These are phyloP conservation scores for Hypoxylon rickii DNA, from an alignment of 495 filamentous ascomycete genomes.

Conservation along the genomic window DNA sequence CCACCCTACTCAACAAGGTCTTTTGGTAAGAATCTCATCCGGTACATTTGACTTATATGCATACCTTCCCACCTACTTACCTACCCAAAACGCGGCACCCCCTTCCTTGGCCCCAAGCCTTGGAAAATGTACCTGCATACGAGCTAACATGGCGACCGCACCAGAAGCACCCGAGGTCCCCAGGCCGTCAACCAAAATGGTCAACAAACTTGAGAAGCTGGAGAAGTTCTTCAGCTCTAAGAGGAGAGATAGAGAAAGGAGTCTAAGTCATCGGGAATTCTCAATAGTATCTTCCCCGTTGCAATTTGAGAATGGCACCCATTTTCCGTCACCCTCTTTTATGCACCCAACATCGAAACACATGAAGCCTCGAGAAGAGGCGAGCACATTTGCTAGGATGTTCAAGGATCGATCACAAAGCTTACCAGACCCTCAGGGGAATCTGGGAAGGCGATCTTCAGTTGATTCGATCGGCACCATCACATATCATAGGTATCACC, in stretches of 20 bases:
- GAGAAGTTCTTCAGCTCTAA: constrained; percentile 37
- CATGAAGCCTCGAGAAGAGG: constrained; percentile 52
- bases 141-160: constrained; percentile 4
- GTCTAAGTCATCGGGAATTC: constrained; percentile 10
- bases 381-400: constrained; percentile 19
- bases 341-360: constrained; percentile 51
- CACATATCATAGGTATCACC: constrained; percentile 12
- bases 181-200: constrained; percentile 23
- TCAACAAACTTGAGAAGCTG: constrained; percentile 33
- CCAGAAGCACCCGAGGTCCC: background rate
- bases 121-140: background rate
- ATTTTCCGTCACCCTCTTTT: constrained; percentile 53
- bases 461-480: constrained; percentile 22
- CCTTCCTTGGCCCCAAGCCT: background rate
- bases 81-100: background rate
- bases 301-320: constrained; percentile 7
- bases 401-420: constrained; percentile 43
- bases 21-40: too few species aligned
- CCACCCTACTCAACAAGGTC: too few species aligned
- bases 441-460: constrained; percentile 31
- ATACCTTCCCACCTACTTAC: background rate
- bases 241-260: constrained; percentile 23
- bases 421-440: constrained; percentile 41
- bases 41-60: too few species aligned
- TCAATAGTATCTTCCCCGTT: constrained; percentile 3